A percentile compares a stretch with the other conserved stretches of the same genome.
These are phyloP conservation scores for Colletotrichum cordylinicola DNA, from an alignment of 2,329 filamentous ascomycete species.

Conservation along the genomic window DNA sequence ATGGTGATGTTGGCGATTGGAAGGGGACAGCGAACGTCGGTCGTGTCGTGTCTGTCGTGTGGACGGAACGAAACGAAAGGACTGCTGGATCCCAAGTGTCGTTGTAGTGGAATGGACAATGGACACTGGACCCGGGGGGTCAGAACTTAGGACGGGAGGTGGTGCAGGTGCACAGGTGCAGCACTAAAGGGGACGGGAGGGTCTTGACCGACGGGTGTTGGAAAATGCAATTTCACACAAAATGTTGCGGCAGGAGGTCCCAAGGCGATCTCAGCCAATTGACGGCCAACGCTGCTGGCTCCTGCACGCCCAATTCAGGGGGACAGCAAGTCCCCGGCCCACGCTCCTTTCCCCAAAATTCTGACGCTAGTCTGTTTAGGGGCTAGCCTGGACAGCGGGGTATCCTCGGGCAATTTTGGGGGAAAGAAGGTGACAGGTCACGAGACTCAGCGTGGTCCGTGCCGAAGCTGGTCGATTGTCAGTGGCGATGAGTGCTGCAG, in stretches of 20 bases:
- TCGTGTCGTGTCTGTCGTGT: slow-evolving; percentile 14
- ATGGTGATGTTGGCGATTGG: not conserved
- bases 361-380: not conserved
- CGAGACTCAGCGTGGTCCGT: slow-evolving; percentile 16
- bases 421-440: slow-evolving; percentile 12
- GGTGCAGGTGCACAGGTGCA: slow-evolving; percentile 10
- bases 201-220: slow-evolving; percentile 25
- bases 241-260: slow-evolving; percentile 36
- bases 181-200: slow-evolving; percentile 25
- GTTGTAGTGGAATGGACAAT: slow-evolving; percentile 19
- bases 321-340: slow-evolving; percentile 17
- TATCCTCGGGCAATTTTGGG: slow-evolving; percentile 18
- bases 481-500: not conserved
- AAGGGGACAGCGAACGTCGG: slow-evolving; percentile 13
- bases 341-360: slow-evolving; percentile 21
- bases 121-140: not conserved
- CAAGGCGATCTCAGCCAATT: slow-evolving; percentile 25
- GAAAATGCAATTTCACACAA: slow-evolving; percentile 45
- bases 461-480: not conserved
- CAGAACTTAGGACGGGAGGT: slow-evolving; percentile 3
- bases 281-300: slow-evolving; percentile 2
- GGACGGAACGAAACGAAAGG: slow-evolving; percentile 17
- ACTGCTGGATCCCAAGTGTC: slow-evolving; percentile 21
- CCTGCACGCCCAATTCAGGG: slow-evolving; percentile 26
- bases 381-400: not conserved